Evolutionary conservation across 768 basidiomycete genomes (phyloP).

Genomic region (Tulasnella calospora): DNA sequence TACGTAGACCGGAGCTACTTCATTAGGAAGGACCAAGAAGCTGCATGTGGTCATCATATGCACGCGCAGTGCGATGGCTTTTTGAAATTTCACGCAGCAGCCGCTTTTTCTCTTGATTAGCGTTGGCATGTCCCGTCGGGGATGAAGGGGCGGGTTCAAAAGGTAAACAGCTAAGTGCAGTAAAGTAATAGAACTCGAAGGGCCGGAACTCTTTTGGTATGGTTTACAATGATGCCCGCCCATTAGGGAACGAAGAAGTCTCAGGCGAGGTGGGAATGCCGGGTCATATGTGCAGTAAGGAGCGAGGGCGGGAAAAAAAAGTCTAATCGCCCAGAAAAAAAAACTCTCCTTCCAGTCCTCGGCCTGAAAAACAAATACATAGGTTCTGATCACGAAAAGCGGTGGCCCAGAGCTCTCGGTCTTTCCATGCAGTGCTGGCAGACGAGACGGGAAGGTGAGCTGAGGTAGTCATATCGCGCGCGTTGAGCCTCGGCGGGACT

Average conservation of each 20-base stretch:
- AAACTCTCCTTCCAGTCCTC: neutral
- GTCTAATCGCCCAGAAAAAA: slow-evolving; percentile 8
- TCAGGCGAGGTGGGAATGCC: slow-evolving; percentile 2
- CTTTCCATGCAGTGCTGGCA: neutral
- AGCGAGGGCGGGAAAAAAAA: slow-evolving; percentile 8
- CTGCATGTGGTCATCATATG: neutral
- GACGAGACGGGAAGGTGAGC: neutral
- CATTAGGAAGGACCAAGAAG: neutral
- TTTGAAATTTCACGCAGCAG: neutral
- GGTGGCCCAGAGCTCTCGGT: neutral
- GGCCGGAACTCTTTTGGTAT: neutral
- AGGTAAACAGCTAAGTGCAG: slow-evolving; percentile 1
- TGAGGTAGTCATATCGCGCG: neutral
- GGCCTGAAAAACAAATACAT: neutral
- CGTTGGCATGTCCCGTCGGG: slow-evolving; percentile 3
- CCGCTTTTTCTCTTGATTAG: neutral
- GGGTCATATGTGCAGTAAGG: neutral
- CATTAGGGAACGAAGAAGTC: slow-evolving; percentile 3
- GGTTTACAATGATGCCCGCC: neutral
- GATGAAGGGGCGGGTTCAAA: neutral
- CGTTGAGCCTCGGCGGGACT: neutral
- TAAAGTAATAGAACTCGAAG: neutral
- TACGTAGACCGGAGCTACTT: neutral
- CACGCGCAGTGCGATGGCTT: neutral
- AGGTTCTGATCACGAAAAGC: neutral